These are phyloP conservation scores for Hippophae rhamnoides DNA, from an alignment of 306 rosid genomes.

Conservation along the genomic window DNA sequence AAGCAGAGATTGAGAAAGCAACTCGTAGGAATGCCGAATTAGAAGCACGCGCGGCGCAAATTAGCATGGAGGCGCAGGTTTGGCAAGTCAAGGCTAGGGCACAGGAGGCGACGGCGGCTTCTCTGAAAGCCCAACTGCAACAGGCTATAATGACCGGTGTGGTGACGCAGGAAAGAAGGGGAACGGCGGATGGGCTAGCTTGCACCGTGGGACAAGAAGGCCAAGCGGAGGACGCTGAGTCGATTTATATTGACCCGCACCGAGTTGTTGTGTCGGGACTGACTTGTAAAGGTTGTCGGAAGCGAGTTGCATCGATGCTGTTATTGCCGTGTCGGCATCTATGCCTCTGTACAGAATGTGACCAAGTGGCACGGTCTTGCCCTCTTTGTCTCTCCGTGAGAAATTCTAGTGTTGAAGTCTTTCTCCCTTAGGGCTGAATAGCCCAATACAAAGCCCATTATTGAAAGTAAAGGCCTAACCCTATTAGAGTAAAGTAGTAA, in stretches of 20 bases:
- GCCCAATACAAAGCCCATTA: slow-evolving; percentile 13
- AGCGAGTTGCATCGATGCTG: slow-evolving; percentile 68
- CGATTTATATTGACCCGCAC: slow-evolving; percentile 67
- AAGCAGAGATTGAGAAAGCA: slow-evolving; percentile 53
- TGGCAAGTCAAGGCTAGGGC: slow-evolving; percentile 80
- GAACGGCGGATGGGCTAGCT: slow-evolving; percentile 26
- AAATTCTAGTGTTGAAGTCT: slow-evolving; percentile 67
- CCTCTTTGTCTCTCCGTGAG: slow-evolving; percentile 60
- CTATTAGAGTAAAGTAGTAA: slow-evolving; percentile 1
- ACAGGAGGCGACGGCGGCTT: slow-evolving; percentile 58
- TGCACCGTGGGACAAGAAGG: slow-evolving; percentile 42
- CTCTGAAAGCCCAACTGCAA: slow-evolving; percentile 66
- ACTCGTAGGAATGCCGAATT: slow-evolving; percentile 60
- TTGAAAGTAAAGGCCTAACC: slow-evolving; percentile 23
- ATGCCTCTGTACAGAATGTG: slow-evolving; percentile 66
- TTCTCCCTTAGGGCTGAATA: slow-evolving; percentile 33
- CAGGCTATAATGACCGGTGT: slow-evolving; percentile 48
- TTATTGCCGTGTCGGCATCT: slow-evolving; percentile 79
- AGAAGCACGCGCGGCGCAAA: slow-evolving; percentile 79
- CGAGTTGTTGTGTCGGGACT: slow-evolving; percentile 37
- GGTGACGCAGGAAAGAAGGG: slow-evolving; percentile 19
- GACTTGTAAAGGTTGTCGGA: slow-evolving; percentile 59
- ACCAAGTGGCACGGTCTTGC: slow-evolving; percentile 49
- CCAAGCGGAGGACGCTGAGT: slow-evolving; percentile 79
- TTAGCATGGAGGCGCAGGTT: slow-evolving; percentile 56